Base-by-base conservation (phyloP, 495 filamentous ascomycete genomes). In the Aspergillus funiculosus region DNA sequence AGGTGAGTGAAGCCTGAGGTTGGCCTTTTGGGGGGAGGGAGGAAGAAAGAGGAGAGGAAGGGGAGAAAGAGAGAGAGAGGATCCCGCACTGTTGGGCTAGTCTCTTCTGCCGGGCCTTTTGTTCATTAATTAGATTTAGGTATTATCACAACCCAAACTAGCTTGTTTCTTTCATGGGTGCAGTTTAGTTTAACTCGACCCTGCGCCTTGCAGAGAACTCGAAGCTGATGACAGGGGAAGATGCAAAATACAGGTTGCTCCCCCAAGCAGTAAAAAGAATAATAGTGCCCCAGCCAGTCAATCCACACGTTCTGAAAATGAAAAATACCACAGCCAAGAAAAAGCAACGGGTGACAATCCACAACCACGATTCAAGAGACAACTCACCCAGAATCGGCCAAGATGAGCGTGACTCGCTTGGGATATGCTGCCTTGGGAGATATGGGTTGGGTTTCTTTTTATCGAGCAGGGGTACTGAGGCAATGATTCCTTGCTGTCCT, bases 91-190 rank as follows among this genome's bases (percentile, higher is more conserved):
- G 44, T 39, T 39, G 39, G 44, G n/a, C 13, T 41, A 35, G 37
- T 30, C 39, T 42, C 24, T 32, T 22, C 26, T 37, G 36, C 17
- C 36, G 22, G 30, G 15, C 35, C 15, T 38, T 35, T 28, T 29
- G 34, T 39, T 34, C 36, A 19, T 40, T 36, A 27, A 36, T 48
- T 43, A n/a, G n/a, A n/a, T n/a, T n/a, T n/a, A n/a, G n/a, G n/a
- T 25, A 20, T 32, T 43, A 43, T 43, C 40, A 43, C 40, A 32
- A 10, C 13, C 21, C 28, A 9, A 27, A 35, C 25, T 32, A 47
- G 36, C 44, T 27, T 10, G 22, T 48, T 41, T 41, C 46, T 46
- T 39, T 46, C 43, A 40, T 27, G 28, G 35, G 26, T 39, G 35
- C 43, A 39, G 44, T 39, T 40, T 40, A 41, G 9, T 37, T 38